Conservation (phyloP, 2,329 filamentous ascomycete species). For the Grosmannia serpens region DNA sequence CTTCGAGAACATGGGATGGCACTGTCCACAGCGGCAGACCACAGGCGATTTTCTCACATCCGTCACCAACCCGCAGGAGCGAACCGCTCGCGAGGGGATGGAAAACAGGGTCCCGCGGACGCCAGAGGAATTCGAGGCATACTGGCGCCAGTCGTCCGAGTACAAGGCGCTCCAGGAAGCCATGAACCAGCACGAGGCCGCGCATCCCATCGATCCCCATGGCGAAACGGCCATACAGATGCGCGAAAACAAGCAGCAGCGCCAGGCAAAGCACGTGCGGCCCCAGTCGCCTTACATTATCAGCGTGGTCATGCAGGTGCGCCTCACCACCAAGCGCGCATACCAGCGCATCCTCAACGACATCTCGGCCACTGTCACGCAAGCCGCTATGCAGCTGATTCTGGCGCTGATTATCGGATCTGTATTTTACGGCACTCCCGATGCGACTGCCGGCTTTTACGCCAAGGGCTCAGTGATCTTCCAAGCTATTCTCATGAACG, state of each 20-base stretch:
- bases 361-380: constrained; percentile 63
- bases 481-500: constrained; percentile 79
- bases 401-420: constrained; percentile 21
- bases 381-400: constrained; percentile 66
- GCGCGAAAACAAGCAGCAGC: constrained; percentile 34
- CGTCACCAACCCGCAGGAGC: constrained; percentile 23
- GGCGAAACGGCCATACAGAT: constrained; percentile 31
- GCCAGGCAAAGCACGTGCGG: constrained; percentile 35
- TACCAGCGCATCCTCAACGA: constrained; percentile 73
- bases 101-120: constrained; percentile 45
- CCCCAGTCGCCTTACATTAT: constrained; percentile 52
- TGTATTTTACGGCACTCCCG: constrained; percentile 9
- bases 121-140: constrained; percentile 47
- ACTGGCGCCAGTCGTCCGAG: constrained; percentile 44
- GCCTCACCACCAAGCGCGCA: constrained; percentile 50
- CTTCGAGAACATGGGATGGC: constrained; percentile 56
- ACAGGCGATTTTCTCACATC: constrained; percentile 70
- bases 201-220: constrained; percentile 26
- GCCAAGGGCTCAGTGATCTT: constrained; percentile 70
- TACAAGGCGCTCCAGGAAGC: constrained; percentile 39
- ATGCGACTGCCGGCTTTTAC: constrained; percentile 25
- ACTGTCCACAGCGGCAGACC: constrained; percentile 45
- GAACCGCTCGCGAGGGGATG: constrained; percentile 39
- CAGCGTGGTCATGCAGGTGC: constrained; percentile 39
- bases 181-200: constrained; percentile 43